Percentiles rank a stretch among this genome's conserved stretches.
These are phyloP conservation scores for Penicillium paradoxum DNA, from an alignment of 495 filamentous ascomycete genomes.

Conservation along the genomic window DNA sequence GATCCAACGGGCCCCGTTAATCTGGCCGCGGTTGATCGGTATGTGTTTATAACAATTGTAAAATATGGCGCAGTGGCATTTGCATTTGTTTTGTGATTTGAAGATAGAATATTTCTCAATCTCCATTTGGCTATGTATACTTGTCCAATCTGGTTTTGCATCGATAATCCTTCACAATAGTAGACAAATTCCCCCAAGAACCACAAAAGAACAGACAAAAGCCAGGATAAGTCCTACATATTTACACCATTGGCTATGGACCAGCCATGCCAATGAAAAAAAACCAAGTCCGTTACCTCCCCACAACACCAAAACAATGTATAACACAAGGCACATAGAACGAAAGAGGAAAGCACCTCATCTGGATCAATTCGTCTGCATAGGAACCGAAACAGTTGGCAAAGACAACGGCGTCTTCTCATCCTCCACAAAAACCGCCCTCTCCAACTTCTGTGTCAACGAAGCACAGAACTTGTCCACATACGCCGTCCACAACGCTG, in stretches of 20 bases:
- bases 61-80: constrained; percentile 26
- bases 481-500: constrained; percentile 59
- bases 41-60: constrained; percentile 25
- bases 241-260: background rate
- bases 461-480: constrained; percentile 62
- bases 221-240: background rate
- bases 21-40: constrained; percentile 3
- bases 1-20: background rate
- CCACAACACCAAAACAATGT: background rate
- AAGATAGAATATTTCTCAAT: constrained; percentile 11
- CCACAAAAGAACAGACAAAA: background rate
- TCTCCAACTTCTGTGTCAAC: constrained; percentile 54
- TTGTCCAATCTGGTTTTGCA: background rate
- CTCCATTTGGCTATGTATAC: background rate
- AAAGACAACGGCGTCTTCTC: constrained; percentile 42
- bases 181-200: background rate
- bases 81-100: constrained; percentile 14
- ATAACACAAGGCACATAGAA: background rate
- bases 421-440: constrained; percentile 48
- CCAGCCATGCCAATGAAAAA: background rate
- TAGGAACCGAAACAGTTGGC: constrained; percentile 31
- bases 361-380: constrained; percentile 32
- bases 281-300: no score
- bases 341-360: background rate
- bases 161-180: background rate